A percentile compares a stretch with the other conserved stretches of the same genome.
Evolutionary conservation across 1,284 basidiomycete species (phyloP).

Genomic region (Microbotryum saponariae): DNA sequence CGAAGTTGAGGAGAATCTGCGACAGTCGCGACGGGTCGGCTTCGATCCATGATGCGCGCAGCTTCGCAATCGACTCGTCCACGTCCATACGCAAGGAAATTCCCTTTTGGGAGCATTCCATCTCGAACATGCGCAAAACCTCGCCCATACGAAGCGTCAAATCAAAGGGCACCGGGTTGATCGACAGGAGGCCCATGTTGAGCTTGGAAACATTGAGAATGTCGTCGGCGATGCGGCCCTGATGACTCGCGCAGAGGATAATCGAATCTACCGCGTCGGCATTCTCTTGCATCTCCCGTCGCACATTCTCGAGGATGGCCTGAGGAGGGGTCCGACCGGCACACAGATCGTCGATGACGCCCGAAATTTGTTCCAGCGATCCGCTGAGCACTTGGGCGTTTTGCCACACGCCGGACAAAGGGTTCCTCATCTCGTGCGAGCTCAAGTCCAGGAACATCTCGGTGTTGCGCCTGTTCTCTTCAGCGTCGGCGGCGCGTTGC

Average conservation of each 20-base stretch:
- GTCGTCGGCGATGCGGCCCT: conserved; percentile 34
- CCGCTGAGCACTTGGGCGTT: conserved; percentile 31
- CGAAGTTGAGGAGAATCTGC: conserved; percentile 34
- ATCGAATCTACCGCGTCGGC: conserved; percentile 36
- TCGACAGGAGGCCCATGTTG: conserved; percentile 30
- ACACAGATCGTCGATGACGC: conserved; percentile 14
- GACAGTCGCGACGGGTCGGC: conserved; percentile 32
- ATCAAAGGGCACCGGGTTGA: conserved; percentile 23
- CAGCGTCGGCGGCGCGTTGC: conserved; percentile 29
- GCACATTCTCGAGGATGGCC: conserved; percentile 12
- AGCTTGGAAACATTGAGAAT: conserved; percentile 35
- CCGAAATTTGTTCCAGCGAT: conserved; percentile 26
- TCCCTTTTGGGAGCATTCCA: conserved; percentile 23
- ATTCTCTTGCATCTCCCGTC: conserved; percentile 34
- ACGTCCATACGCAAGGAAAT: conserved; percentile 22
- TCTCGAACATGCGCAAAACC: conserved; percentile 29
- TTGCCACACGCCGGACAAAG: conserved; percentile 19
- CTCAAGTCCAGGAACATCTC: conserved; percentile 32
- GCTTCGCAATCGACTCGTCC: conserved; percentile 14
- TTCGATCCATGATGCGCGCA: conserved; percentile 12
- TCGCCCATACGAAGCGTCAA: conserved; percentile 22
- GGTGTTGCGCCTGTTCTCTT: conserved; percentile 30
- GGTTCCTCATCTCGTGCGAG: conserved; percentile 15
- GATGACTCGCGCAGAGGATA: conserved; percentile 34
- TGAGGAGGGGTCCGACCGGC: conserved; percentile 4